phyloP scores from a whole-genome alignment of 2,329 filamentous ascomycete genomes.

The Fusarium paranaense region DNA sequence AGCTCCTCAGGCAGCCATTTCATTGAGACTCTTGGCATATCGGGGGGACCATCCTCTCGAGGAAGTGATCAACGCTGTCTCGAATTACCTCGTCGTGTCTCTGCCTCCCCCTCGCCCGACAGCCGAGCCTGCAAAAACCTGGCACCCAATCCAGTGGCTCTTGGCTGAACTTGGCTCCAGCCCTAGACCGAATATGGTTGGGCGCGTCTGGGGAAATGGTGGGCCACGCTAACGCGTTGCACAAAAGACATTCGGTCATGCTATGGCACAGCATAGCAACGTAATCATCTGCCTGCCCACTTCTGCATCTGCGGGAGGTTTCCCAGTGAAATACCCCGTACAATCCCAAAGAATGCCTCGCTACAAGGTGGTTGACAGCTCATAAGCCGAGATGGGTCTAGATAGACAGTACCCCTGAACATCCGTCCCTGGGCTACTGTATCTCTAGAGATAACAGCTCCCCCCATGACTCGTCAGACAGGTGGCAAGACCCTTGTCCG shows the following conservation, averaged over 20 bases:
- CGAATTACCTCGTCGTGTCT: not conserved
- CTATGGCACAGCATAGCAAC: not conserved
- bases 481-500: not conserved
- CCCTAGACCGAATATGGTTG: not conserved
- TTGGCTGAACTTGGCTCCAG: not conserved
- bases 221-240: not conserved
- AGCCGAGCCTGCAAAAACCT: not conserved
- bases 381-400: not conserved
- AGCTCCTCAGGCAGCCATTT: not conserved
- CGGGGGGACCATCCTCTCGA: not conserved
- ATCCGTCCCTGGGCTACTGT: not conserved
- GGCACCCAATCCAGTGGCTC: not conserved
- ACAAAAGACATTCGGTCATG: not conserved
- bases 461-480: not conserved
- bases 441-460: not conserved
- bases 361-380: not conserved
- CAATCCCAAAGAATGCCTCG: not conserved
- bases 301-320: not conserved
- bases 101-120: not conserved
- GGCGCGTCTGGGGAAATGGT: not conserved
- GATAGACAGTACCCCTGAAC: not conserved
- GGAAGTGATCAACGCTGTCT: not conserved
- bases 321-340: not conserved
- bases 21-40: not conserved
- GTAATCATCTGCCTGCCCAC: not conserved